Percentiles rank a stretch among this genome's conserved stretches.
phyloP scores from a whole-genome alignment of 208 protist genomes.

The Acanthamoeba rhysodes region DNA sequence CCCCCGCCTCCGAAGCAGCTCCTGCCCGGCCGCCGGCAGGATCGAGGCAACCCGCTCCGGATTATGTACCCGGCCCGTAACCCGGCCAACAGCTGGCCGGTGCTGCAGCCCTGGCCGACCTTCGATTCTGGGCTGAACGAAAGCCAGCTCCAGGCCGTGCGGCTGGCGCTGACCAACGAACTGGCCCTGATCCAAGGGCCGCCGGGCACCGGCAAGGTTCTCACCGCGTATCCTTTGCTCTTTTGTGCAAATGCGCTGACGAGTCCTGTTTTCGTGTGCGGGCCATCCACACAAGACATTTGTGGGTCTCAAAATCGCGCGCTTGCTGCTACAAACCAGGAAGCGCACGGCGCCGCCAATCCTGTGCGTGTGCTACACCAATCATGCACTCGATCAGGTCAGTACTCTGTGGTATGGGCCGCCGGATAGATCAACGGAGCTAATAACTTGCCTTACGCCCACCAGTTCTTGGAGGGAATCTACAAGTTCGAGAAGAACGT shows the following conservation, averaged over 20 bases:
- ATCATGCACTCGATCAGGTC: constrained; percentile 90
- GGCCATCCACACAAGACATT: neutral
- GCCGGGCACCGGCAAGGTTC: constrained; percentile 89
- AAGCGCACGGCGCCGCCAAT: constrained; percentile 48
- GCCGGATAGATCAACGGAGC: too few relatives aligned
- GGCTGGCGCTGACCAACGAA: constrained; percentile 76
- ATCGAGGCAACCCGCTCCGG: too few relatives aligned
- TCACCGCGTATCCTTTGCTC: constrained; percentile 69
- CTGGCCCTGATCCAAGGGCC: constrained; percentile 88
- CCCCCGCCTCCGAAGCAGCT: neutral
- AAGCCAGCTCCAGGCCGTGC: constrained; percentile 82
- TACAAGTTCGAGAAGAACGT: constrained; percentile 74
- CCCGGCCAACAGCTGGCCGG: constrained; percentile 27
- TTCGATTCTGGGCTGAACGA: constrained; percentile 76
- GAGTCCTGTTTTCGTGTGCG: neutral
- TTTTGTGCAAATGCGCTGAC: constrained; percentile 41
- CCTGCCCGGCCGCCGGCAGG: too few relatives aligned
- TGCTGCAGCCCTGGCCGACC: neutral
- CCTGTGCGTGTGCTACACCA: constrained; percentile 87
- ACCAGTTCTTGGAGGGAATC: constrained; percentile 60
- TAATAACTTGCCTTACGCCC: neutral
- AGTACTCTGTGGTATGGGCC: neutral
- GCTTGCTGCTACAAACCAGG: neutral
- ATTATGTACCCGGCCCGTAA: too few relatives aligned
- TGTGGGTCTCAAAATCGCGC: constrained; percentile 61